These are phyloP conservation scores for Alternaria gaisen DNA, from an alignment of 2,329 filamentous ascomycete genomes.

Conservation along the genomic window DNA sequence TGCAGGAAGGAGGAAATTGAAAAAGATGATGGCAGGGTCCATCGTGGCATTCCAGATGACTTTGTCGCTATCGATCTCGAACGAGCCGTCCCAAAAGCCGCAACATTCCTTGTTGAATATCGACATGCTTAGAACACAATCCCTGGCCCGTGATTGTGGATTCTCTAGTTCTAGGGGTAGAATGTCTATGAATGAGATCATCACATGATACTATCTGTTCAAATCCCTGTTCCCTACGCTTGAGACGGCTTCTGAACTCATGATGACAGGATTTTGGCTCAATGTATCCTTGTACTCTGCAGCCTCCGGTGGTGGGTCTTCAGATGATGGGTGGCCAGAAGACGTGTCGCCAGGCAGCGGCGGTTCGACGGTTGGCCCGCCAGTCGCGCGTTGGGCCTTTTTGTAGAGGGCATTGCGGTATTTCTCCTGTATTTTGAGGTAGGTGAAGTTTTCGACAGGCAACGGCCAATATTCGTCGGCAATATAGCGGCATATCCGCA, in stretches of 20 bases:
- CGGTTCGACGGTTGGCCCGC: not conserved
- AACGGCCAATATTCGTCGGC: constrained; percentile 30
- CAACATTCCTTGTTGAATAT: not conserved
- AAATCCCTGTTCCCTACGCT: not conserved
- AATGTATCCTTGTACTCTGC: not conserved
- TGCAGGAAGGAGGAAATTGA: not conserved
- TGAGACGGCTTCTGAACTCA: not conserved
- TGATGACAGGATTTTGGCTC: not conserved
- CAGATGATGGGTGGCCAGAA: not conserved
- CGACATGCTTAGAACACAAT: not conserved
- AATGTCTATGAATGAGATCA: not conserved
- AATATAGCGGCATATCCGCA: constrained; percentile 27
- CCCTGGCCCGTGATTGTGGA: not conserved
- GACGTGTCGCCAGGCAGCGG: not conserved
- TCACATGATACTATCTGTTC: not conserved
- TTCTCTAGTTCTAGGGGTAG: not conserved
- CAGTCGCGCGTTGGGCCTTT: not conserved
- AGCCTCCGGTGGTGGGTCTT: not conserved
- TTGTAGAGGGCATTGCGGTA: constrained; percentile 23
- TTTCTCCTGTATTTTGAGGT: constrained; percentile 23
- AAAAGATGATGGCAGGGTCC: constrained; percentile 1
- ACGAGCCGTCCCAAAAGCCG: not conserved
- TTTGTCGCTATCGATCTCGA: not conserved
- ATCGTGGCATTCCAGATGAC: not conserved
- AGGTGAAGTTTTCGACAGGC: constrained; percentile 12